These are phyloP conservation scores for Fonsecaea monophora DNA, from an alignment of 2,329 filamentous ascomycete genomes.

Conservation along the genomic window DNA sequence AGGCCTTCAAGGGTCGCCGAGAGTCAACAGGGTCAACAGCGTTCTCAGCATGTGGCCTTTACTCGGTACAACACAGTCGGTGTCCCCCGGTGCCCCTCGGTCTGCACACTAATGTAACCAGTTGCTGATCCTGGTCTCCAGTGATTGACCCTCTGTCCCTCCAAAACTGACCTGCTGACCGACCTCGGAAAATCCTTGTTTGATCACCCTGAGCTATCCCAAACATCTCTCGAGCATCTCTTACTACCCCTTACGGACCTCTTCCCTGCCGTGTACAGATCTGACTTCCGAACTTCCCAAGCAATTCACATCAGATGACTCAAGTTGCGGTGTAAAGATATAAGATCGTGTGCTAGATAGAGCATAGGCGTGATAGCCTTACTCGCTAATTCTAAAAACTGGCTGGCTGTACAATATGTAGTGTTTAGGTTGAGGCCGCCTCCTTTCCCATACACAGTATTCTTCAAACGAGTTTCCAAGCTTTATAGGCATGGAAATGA, in stretches of 20 bases:
- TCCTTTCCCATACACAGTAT: constrained; percentile 1
- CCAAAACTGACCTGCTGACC: too few relatives aligned
- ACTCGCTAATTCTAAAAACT: neutral
- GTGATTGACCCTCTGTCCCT: too few relatives aligned
- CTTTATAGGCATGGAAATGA: neutral
- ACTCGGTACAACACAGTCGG: too few relatives aligned
- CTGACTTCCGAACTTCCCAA: neutral
- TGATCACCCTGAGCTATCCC: too few relatives aligned
- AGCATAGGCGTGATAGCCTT: neutral
- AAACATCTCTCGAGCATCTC: neutral
- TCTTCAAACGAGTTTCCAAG: neutral
- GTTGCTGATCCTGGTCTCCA: too few relatives aligned
- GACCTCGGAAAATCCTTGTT: too few relatives aligned
- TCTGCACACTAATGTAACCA: too few relatives aligned
- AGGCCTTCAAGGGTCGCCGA: too few relatives aligned
- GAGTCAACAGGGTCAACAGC: too few relatives aligned
- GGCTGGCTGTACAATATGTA: neutral
- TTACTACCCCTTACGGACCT: neutral
- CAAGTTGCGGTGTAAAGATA: neutral
- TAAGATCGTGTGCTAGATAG: neutral
- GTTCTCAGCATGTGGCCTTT: too few relatives aligned
- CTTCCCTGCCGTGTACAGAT: neutral
- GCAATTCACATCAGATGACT: constrained; percentile 2
- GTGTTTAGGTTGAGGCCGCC: neutral
- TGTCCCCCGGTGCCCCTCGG: too few relatives aligned